Base-by-base conservation (phyloP, 805 yeast genomes). In the Vanderwaltozyma verrucispora region DNA sequence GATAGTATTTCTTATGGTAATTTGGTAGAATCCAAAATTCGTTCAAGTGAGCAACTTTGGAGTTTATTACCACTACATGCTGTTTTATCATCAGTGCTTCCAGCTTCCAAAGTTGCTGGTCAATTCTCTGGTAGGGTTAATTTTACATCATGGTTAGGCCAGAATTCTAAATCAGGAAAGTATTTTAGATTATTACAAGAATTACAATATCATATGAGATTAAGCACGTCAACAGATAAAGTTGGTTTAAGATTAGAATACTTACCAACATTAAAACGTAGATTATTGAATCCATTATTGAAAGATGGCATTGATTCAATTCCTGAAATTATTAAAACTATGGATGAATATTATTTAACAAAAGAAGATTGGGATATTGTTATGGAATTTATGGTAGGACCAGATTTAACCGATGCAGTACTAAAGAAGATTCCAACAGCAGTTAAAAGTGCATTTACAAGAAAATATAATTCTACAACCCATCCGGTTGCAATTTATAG, bases 31-130 rank as follows among this genome's bases (percentile, higher is more conserved):
- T 67, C 76, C 20, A 69, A 75, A 55, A 89, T 92, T 40, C 83
- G 94, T 53, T 81, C 94, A 31, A 74, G 89, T 29, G 95, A 88
- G 47, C 97, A 89, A 59, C 84, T 83, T 48, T 88, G 97, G 97
- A 76, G 92, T 43, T 68, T 89, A 42, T 71, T 92, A 67, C 98
- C 97, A 6, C 70, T 86, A 50, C 96, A 86, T 60, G 96, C 87
- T 0, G 71, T 86, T 4, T 67, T 82, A 68, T 88, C 96, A 1
- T 74, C 94, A 0, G 85, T 92, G 11, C 64, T 74, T 34, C 98
- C 97, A 1, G 71, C 85, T 1, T 75, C 75, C 25, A 72, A 69
- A 45, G 77, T 86, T 16, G 78, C 84, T 13, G 96, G 96, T 7
- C 72, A 70, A 35, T 59, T 80, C 34, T 60, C 70, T 1, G 81